These are phyloP conservation scores for Eucalyptus tenuipes DNA, from an alignment of 345 rosid species.

Conservation along the genomic window DNA sequence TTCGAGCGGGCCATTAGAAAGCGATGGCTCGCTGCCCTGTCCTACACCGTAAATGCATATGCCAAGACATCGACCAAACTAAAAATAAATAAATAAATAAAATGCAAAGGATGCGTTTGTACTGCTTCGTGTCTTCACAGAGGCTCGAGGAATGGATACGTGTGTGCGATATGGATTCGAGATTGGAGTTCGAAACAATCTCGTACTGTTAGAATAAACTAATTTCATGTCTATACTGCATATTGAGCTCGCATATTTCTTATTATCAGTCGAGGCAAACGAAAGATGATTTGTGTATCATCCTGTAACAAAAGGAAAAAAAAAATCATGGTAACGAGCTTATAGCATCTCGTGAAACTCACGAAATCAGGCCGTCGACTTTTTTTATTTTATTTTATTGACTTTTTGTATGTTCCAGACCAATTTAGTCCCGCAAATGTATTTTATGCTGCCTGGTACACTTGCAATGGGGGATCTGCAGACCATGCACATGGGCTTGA, in stretches of 20 bases:
- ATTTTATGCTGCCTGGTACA: background rate
- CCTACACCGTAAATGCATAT: background rate
- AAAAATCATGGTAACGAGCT: background rate
- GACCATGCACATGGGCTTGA: background rate
- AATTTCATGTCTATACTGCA: fast-evolving
- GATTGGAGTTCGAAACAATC: background rate
- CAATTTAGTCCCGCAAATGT: background rate
- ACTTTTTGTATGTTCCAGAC: background rate
- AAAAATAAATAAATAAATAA: no score
- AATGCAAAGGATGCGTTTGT: background rate
- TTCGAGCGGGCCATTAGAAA: background rate
- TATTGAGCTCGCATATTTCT: background rate
- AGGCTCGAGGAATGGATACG: background rate
- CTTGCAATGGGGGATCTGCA: background rate
- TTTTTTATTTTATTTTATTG: background rate
- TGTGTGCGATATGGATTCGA: background rate
- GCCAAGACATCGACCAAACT: background rate
- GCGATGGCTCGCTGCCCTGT: background rate
- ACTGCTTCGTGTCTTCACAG: fast-evolving
- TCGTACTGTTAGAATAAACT: background rate
- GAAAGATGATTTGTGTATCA: background rate
- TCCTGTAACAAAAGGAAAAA: fast-evolving
- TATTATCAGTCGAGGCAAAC: fast-evolving
- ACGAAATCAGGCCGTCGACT: background rate
- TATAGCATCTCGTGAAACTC: background rate